Evolutionary conservation across 2,329 filamentous ascomycete genomes (phyloP).

Genomic region (Pseudogymnoascus sp.): DNA sequence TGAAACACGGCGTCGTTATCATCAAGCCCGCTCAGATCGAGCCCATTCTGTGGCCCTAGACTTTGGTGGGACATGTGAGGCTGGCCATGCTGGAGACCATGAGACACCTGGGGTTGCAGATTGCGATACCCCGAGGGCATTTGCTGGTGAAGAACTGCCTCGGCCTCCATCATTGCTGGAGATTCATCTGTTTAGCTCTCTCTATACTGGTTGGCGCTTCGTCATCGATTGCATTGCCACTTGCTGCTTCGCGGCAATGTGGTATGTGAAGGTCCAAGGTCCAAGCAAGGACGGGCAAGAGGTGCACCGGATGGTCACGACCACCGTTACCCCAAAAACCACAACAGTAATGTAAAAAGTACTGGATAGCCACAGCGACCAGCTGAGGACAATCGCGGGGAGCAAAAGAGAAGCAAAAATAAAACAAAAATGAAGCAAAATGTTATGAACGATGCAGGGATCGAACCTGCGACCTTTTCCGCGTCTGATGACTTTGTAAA

Average conservation of each 20-base stretch:
- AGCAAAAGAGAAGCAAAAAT: background rate
- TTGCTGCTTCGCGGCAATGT: background rate
- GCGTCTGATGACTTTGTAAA: conserved; percentile 13
- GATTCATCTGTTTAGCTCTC: background rate
- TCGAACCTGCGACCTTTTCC: conserved; percentile 17
- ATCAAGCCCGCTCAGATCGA: conserved; percentile 36
- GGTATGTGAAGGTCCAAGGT: background rate
- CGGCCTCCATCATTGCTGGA: background rate
- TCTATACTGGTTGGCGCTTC: conserved; percentile 3
- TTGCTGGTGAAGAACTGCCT: conserved; percentile 18
- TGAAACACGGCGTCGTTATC: conserved; percentile 33
- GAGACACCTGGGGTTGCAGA: conserved; percentile 27
- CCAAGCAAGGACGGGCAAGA: background rate
- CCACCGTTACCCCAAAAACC: background rate
- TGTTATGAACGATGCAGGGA: conserved; percentile 15
- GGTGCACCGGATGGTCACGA: background rate
- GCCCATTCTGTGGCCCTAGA: conserved; percentile 30
- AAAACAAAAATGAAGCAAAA: conserved; percentile 9
- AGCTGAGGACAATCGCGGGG: background rate
- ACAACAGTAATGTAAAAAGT: background rate
- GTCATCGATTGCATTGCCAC: conserved; percentile 3
- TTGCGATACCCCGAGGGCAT: conserved; percentile 23
- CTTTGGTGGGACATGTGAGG: conserved; percentile 22
- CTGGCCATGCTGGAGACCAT: conserved; percentile 28
- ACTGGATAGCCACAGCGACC: background rate